Evolutionary conservation across 768 basidiomycete species (phyloP), one percentile per base, ranked within the genome.

Genomic region (Suillus cothurnatus): DNA sequence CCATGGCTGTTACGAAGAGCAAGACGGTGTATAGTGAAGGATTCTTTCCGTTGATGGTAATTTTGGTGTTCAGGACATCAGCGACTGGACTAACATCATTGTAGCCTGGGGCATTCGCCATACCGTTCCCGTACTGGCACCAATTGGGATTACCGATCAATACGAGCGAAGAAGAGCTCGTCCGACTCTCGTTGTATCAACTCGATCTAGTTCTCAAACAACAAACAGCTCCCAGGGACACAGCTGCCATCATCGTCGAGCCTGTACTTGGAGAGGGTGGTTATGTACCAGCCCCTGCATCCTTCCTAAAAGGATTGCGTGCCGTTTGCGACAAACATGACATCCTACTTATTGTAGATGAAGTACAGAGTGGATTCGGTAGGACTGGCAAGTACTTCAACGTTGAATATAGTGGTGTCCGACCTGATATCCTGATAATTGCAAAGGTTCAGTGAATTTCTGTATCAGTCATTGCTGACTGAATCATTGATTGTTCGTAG

Each of bases 191-290:
- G 23, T 82, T 95, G 19, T 89, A 91, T 76, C 93, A 96, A 74
- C 84, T 98, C 23, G 89, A 94, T 62, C 84, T 97, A 17, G 73
- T 97, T 15, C 78, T 91, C 65, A 79, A 80, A 59, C 96, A 98
- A 76, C 93, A 95, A 76, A 90, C 89, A 8, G 82, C 89, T 2
- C 92, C 95, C 0, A 76, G 78, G 6, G 96, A 98, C 74, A 96
- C 95, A 0, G 94, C 96, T 2, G 95, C 95, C n/a, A 90, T 98
- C 72, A 78, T 99, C 68, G 78, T 99, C 49, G 97, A 99, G 81
- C 93, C 97, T 49, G 90, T 98, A 1, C 82, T 98, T 36, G 96
- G 95, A 31, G 97, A 98, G 77, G 97, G 97, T 41, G 97, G 97
- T 1, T 98, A 99, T 76, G 92, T 97, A 19, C 89, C 93, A 34